Conservation (phyloP, 2,329 filamentous ascomycete genomes). For the Pleurostoma richardsiae region DNA sequence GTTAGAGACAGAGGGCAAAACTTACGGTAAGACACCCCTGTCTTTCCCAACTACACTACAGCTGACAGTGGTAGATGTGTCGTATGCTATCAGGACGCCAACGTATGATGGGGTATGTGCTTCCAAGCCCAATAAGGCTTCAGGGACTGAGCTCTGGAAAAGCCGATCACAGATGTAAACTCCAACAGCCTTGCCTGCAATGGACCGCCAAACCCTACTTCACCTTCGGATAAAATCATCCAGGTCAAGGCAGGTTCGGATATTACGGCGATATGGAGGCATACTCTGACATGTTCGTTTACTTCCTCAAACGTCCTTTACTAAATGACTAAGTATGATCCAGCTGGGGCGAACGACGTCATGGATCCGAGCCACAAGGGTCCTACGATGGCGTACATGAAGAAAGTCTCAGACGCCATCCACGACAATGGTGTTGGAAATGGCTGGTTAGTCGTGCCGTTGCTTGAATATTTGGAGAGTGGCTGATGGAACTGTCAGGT, state of each 20-base stretch:
- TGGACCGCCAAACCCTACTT: constrained; percentile 48
- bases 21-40: too few relatives aligned
- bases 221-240: constrained; percentile 43
- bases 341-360: constrained; percentile 39
- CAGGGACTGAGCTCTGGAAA: too few relatives aligned
- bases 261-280: constrained; percentile 50
- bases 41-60: too few relatives aligned
- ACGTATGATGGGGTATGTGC: constrained; percentile 38
- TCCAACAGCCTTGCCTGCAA: constrained; percentile 53
- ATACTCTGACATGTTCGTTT: constrained; percentile 35
- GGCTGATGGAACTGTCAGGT: constrained; percentile 10
- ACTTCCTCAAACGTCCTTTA: too few relatives aligned
- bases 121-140: too few relatives aligned
- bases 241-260: constrained; percentile 43
- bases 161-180: constrained; percentile 46
- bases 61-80: constrained; percentile 30
- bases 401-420: constrained; percentile 44
- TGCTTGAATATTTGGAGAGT: background rate
- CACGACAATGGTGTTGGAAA: constrained; percentile 33
- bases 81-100: constrained; percentile 44
- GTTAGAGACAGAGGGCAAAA: constrained; percentile 33
- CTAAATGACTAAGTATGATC: too few relatives aligned
- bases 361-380: constrained; percentile 52
- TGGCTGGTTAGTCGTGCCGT: constrained; percentile 26
- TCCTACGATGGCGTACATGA: constrained; percentile 49